Evolutionary conservation across 2,329 filamentous ascomycete genomes (phyloP), one percentile per base, ranked within the genome.

Genomic region (Aaosphaeria pasadenensis): DNA sequence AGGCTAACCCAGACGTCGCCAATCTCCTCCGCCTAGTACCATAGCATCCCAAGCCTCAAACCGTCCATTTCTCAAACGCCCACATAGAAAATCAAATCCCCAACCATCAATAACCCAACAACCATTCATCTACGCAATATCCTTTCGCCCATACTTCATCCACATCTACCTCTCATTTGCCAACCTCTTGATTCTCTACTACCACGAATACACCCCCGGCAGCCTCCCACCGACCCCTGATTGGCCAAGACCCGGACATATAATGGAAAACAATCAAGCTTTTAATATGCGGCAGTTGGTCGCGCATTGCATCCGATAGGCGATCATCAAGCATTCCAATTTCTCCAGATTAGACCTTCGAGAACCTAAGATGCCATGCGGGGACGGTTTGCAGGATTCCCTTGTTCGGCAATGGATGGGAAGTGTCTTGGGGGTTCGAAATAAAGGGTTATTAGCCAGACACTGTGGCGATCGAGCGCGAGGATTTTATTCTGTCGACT

Each of bases 231-330:
- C 30, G n/a, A 24, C 11, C 13, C 39, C 24, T 50, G 29, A 54
- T 56, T 56, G 51, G 51, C 42, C 41, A 13, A 39, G 24, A 24
- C 5, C 11, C 5, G 24, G 6, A 33, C 28, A 42, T 50, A 54
- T 42, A 59, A 52, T 24, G 17, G 17, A 24, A 44, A 54, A 50
- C 50, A 54, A 52, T 59, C 30, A 54, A 53, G 51, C 45, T 46
- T 24, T 53, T 49, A 59, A 54, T 59, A 33, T 57, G 48, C 56
- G 56, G 53, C 53, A 57, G 50, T 56, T 56, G 46, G 48, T 30
- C 46, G 41, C 43, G 28, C 44, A 47, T 36, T 17, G n/a, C 33
- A 28, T 45, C 38, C 50, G 46, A 57, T 50, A 49, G 49, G 49
- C 45, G 43, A 53, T 30, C 42, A 51, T 46, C 43, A 42, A 11